Evolutionary conservation across 768 basidiomycete genomes (phyloP).

Genomic region (Boletellus ananiceps): DNA sequence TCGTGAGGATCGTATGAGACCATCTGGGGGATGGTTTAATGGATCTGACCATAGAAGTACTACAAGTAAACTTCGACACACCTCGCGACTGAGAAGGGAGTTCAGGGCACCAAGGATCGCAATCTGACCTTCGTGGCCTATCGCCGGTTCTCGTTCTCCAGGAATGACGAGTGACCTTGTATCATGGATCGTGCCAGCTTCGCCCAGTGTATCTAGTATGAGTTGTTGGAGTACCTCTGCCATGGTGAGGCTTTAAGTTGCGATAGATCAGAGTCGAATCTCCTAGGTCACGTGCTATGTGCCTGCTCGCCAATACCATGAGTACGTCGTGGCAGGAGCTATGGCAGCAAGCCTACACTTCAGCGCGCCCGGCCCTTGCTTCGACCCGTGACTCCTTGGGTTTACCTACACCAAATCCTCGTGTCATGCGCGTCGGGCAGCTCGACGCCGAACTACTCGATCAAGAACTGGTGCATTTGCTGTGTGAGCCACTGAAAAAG

Average conservation of each 20-base stretch:
- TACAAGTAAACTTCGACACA: slow-evolving; percentile 32
- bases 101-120: slow-evolving; percentile 87
- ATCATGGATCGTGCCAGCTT: slow-evolving; percentile 53
- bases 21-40: slow-evolving; percentile 53
- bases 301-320: not conserved
- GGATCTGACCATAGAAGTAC: slow-evolving; percentile 2
- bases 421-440: slow-evolving; percentile 81
- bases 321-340: slow-evolving; percentile 20
- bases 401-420: slow-evolving; percentile 31
- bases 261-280: slow-evolving; percentile 13
- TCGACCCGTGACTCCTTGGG: slow-evolving; percentile 42
- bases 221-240: slow-evolving; percentile 78
- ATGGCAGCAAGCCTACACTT: slow-evolving; percentile 65
- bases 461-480: slow-evolving; percentile 74
- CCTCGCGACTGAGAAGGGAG: slow-evolving; percentile 83
- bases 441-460: slow-evolving; percentile 90
- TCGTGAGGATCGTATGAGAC: slow-evolving; percentile 77
- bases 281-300: slow-evolving; percentile 14
- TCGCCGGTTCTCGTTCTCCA: slow-evolving; percentile 52
- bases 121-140: slow-evolving; percentile 74
- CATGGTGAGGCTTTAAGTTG: slow-evolving; percentile 37
- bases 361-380: slow-evolving; percentile 51
- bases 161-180: slow-evolving; percentile 66
- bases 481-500: slow-evolving; percentile 76
- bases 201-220: slow-evolving; percentile 67